Percentiles rank a stretch among this genome's conserved stretches.
These are phyloP conservation scores for Silene conica DNA, from an alignment of 148 eudicot genomes.

Conservation along the genomic window DNA sequence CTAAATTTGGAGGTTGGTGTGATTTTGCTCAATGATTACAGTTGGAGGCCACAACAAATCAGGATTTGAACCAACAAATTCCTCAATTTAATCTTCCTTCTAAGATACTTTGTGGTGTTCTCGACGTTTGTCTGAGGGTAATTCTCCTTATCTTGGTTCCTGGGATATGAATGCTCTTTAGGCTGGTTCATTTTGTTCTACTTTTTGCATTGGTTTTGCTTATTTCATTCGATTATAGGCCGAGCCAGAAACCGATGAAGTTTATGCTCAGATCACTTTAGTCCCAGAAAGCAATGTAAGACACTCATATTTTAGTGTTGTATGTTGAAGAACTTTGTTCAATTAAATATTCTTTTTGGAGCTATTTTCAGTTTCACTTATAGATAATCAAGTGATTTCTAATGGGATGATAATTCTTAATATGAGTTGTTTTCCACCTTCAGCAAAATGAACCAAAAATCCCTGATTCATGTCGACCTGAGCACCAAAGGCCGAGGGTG, in stretches of 20 bases:
- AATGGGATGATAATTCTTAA: neutral
- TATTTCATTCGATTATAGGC: conserved; percentile 42
- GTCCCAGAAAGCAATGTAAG: conserved; percentile 72
- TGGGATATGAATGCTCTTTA: neutral
- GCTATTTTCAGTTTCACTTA: neutral
- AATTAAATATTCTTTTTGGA: no score
- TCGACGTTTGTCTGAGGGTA: conserved; percentile 58
- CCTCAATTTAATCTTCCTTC: conserved; percentile 63
- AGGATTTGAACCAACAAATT: conserved; percentile 50
- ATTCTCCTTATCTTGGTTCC: neutral
- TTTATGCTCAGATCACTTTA: conserved; percentile 77
- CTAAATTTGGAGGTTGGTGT: conserved; percentile 19
- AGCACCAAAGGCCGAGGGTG: conserved; percentile 49
- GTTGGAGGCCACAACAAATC: conserved; percentile 78
- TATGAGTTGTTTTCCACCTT: conserved; percentile 20
- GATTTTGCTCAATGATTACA: conserved; percentile 24
- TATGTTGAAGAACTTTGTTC: no score
- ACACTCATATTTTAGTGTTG: no score
- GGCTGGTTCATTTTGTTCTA: conserved; percentile 2
- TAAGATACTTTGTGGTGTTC: conserved; percentile 67
- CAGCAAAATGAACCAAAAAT: conserved; percentile 63
- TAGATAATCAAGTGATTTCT: neutral
- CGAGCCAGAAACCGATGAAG: conserved; percentile 87
- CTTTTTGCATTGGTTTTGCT: neutral
- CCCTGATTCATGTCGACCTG: conserved; percentile 45